A percentile compares a stretch with the other conserved stretches of the same genome.
Conservation (phyloP, 495 filamentous ascomycete genomes). For the Cladorrhinum samala region DNA sequence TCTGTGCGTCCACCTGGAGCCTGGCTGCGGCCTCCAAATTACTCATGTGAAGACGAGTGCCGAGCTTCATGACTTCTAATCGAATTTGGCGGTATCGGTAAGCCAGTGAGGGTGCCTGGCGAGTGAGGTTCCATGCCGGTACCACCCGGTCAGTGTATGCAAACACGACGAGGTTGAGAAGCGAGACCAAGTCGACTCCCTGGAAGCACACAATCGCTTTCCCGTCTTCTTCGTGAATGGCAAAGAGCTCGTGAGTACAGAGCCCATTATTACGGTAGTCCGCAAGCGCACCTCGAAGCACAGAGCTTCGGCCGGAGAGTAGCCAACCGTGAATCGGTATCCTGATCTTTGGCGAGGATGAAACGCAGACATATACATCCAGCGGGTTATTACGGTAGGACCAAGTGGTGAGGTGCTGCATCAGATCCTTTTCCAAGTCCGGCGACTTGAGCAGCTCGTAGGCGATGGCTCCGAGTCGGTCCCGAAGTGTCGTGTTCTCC, state of each 20-base stretch:
- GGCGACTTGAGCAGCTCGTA: slow-evolving; percentile 47
- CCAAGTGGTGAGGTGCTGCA: slow-evolving; percentile 34
- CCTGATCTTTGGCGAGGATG: slow-evolving; percentile 52
- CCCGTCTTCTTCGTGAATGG: slow-evolving; percentile 48
- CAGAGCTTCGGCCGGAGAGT: slow-evolving; percentile 62
- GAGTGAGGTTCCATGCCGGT: slow-evolving; percentile 76
- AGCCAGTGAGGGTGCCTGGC: slow-evolving; percentile 54
- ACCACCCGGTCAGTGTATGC: slow-evolving; percentile 74
- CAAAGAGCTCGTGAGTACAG: slow-evolving; percentile 49
- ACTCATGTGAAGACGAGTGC: slow-evolving; percentile 56
- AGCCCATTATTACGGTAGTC: slow-evolving; percentile 39
- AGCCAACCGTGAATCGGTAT: slow-evolving; percentile 85
- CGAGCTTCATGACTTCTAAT: slow-evolving; percentile 74
- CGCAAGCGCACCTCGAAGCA: slow-evolving; percentile 57
- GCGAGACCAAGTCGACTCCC: slow-evolving; percentile 63
- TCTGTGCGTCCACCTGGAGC: slow-evolving; percentile 58
- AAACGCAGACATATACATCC: slow-evolving; percentile 47
- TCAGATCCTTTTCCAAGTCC: slow-evolving; percentile 53
- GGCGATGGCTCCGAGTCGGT: slow-evolving; percentile 30
- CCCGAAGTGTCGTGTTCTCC: slow-evolving; percentile 23
- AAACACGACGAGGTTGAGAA: slow-evolving; percentile 75
- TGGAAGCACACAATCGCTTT: slow-evolving; percentile 52
- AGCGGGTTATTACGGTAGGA: slow-evolving; percentile 30
- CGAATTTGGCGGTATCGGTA: slow-evolving; percentile 70
- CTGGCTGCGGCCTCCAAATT: slow-evolving; percentile 69